Base-by-base conservation (phyloP, 2,329 filamentous ascomycete species). In the Rhinocladiella mackenziei region DNA sequence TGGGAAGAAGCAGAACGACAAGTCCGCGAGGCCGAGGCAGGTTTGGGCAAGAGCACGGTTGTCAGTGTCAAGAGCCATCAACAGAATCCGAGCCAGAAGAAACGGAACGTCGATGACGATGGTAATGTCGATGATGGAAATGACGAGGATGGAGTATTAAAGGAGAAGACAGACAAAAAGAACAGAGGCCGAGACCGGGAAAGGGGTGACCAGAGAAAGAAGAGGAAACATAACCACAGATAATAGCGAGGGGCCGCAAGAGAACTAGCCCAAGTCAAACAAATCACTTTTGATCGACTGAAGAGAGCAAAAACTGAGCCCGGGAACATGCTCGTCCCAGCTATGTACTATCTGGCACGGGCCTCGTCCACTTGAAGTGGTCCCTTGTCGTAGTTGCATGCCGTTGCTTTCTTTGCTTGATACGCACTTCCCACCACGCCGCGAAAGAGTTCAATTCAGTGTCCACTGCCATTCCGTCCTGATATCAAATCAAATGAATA, bases 21-120 rank as follows among this genome's bases (percentile, higher is more conserved):
- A 59, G 81, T 95, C 22, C 66, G 73, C 14, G 74, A 64, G 43
- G 76, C 77, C 2, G 58, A 33, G 8, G 25, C 29, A 15, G 37
- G 62, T 18, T 77, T 77, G 7, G 73, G 76, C 38, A 69, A 72
- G 35, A 78, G 74, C 58, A 73, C 74, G 11, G 83, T 81, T 0
- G 87, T 96, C 19, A 89, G 85, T 61, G 80, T 97, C 43, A 92
- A 89, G 73, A 79, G 81, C n/a, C 72, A 72, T 45, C 87, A 89
- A 67, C 43, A 42, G n/a, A 43, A 58, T 3, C 58, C n/a, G n/a
- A n/a, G n/a, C n/a, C n/a, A n/a, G 8, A 35, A 67, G 52, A 91
- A 92, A 74, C 75, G 87, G 57, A 94, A 94, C 69, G 84, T 79
- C 37, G 70, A 71, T 0, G 68, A 74, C 2, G 45, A 38, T 36